phyloP scores from a whole-genome alignment of 768 basidiomycete species.

The Galerina marginata region DNA sequence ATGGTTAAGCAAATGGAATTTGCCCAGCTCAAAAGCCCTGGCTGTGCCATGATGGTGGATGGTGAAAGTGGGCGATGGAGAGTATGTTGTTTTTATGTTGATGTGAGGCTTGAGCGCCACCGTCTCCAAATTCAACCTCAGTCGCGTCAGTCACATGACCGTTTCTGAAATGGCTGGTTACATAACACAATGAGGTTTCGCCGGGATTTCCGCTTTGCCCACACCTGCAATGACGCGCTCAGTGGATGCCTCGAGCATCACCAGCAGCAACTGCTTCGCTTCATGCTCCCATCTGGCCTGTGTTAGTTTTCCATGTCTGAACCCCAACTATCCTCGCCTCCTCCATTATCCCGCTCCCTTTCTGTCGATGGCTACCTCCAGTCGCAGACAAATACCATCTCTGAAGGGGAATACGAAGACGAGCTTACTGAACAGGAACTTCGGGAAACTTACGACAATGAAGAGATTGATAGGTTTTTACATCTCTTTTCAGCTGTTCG shows the following conservation, averaged over 20 bases:
- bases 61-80: slow-evolving; percentile 4
- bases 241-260: too few species aligned
- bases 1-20: slow-evolving; percentile 69
- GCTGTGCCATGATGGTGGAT: slow-evolving; percentile 39
- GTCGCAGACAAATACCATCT: slow-evolving; percentile 3
- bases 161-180: neutral
- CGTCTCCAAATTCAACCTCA: slow-evolving; percentile 2
- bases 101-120: neutral
- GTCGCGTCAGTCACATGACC: slow-evolving; percentile 31
- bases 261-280: too few species aligned
- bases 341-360: neutral
- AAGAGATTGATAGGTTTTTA: slow-evolving; percentile 67
- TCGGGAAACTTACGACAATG: slow-evolving; percentile 63
- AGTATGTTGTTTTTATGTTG: neutral
- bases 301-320: too few species aligned
- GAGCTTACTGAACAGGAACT: slow-evolving; percentile 57
- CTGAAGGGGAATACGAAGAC: slow-evolving; percentile 22
- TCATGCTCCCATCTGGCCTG: neutral
- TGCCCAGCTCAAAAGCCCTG: slow-evolving; percentile 73
- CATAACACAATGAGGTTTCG: too few species aligned
- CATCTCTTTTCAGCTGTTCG: slow-evolving; percentile 60
- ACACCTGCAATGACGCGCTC: too few species aligned
- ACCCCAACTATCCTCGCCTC: too few species aligned
- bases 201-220: too few species aligned
- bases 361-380: slow-evolving; percentile 16